Evolutionary conservation across 805 yeast species (phyloP), one percentile per base, ranked within the genome.

Genomic region (Grigorovia humatica): DNA sequence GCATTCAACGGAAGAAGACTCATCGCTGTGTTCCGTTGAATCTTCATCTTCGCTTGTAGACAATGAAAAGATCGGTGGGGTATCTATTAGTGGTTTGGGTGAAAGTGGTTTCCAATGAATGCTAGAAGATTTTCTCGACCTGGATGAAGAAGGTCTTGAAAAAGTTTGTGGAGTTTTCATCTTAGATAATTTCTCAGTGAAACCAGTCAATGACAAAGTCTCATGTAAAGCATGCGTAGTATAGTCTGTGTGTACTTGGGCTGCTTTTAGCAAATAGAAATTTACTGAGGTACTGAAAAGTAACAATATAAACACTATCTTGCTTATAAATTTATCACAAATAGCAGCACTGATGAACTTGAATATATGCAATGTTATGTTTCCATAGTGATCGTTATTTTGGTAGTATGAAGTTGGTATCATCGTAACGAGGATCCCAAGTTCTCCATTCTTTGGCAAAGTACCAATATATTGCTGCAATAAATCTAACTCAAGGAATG

Each of bases 211-310:
- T 1, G 43, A 40, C 30, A 48, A 30, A 32, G 17, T 43, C 18
- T 48, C 43, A 20, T 48, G 38, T 17, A 48, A 43, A 2, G 47
- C 46, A 23, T 57, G 59, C 9, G 65, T 75, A 56, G 69, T 72
- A 51, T 67, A 63, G 46, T 66, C 68, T 9, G 79, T 73, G 59
- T 84, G 86, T 50, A 76, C 74, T 66, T 86, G 78, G n/a, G 96
- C 85, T 52, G 88, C 93, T 61, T 88, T 88, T 66, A 91, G 77
- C 58, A 93, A 75, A 67, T 90, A 91, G 48, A 85, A 81, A 66
- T 93, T 93, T 56, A 87, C 81, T 6, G 85, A 81, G 51, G 88
- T 78, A 57, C 95, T 85, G 56, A 87, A 71, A 27, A 85, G 81
- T 54, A 90, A 80, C 11, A 81, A 81, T 55, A 85, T 74, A 46